Evolutionary conservation across 805 yeast species (phyloP).

Genomic region (Nematodospora valgi): DNA sequence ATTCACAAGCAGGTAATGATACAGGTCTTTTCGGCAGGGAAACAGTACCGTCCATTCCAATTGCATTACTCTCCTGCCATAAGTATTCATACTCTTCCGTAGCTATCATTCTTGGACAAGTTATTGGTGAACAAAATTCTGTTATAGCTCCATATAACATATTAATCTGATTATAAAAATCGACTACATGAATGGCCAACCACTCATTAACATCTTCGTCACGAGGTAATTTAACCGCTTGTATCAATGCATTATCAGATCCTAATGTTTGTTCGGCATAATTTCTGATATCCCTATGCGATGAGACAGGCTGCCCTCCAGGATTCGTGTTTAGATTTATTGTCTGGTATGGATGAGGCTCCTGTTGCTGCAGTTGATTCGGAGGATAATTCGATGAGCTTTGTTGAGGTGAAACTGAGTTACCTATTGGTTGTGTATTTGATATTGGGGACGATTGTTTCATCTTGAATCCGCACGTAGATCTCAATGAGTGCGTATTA

Average conservation of each 20-base stretch:
- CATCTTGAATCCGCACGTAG: conserved; percentile 43
- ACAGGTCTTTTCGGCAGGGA: conserved; percentile 61
- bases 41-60: conserved; percentile 5
- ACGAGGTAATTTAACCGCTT: conserved; percentile 89
- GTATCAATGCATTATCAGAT: conserved; percentile 82
- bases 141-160: conserved; percentile 96
- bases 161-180: conserved; percentile 91
- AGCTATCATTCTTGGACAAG: conserved; percentile 97
- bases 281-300: conserved; percentile 72
- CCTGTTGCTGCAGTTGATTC: conserved; percentile 12
- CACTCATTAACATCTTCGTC: conserved; percentile 92
- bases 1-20: conserved; percentile 90
- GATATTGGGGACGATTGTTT: conserved; percentile 39
- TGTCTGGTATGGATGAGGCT: conserved; percentile 27
- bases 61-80: conserved; percentile 77
- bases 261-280: conserved; percentile 96
- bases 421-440: conserved; percentile 35
- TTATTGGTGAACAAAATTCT: conserved; percentile 90
- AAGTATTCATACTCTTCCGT: conserved; percentile 94
- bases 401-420: conserved; percentile 30
- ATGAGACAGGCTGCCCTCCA: conserved; percentile 32
- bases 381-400: conserved; percentile 12
- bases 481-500: conserved; percentile 39
- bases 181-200: conserved; percentile 97
- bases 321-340: conserved; percentile 18